Percentiles rank a stretch among this genome's conserved stretches.
These are phyloP conservation scores for Mycena vitilis DNA, from an alignment of 768 basidiomycete genomes.

Conservation along the genomic window DNA sequence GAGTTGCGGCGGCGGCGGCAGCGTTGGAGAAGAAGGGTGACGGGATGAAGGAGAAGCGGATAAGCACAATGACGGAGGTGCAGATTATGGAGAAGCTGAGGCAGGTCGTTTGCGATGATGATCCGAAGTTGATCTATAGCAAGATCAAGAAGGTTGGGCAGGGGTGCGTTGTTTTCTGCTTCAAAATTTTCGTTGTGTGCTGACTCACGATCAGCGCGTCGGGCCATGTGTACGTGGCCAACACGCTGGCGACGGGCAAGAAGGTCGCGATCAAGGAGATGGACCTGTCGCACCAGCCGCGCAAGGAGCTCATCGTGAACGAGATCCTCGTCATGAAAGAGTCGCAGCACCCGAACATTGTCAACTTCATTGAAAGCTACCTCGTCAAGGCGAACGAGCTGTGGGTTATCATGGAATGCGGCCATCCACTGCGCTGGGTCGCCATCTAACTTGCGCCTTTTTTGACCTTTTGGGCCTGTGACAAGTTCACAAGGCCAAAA, in stretches of 20 bases:
- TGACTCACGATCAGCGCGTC: slow-evolving; percentile 74
- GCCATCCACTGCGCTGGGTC: too few relatives aligned
- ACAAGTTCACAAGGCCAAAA: too few relatives aligned
- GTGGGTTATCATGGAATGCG: slow-evolving; percentile 99
- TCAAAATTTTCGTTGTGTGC: neutral
- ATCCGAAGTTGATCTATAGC: slow-evolving; percentile 90
- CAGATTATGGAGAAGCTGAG: slow-evolving; percentile 98
- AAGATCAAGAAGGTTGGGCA: slow-evolving; percentile 99
- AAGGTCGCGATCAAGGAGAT: slow-evolving; percentile 99
- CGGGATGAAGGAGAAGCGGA: slow-evolving; percentile 79
- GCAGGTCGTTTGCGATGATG: slow-evolving; percentile 85
- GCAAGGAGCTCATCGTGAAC: slow-evolving; percentile 97
- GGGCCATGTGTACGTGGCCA: slow-evolving; percentile 97
- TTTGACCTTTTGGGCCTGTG: too few relatives aligned
- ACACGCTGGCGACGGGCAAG: slow-evolving; percentile 82
- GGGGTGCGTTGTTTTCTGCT: slow-evolving; percentile 70
- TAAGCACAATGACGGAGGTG: slow-evolving; percentile 95
- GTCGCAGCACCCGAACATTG: slow-evolving; percentile 95
- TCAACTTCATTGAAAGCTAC: slow-evolving; percentile 94
- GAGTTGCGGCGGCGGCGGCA: slow-evolving; percentile 74
- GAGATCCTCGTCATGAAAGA: slow-evolving; percentile 99
- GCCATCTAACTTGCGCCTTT: too few relatives aligned
- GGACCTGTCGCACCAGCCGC: slow-evolving; percentile 93
- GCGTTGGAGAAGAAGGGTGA: slow-evolving; percentile 77
- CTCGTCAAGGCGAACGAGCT: slow-evolving; percentile 89